Base-by-base conservation (phyloP, 1,284 basidiomycete genomes). In the Malassezia pachydermatis region DNA sequence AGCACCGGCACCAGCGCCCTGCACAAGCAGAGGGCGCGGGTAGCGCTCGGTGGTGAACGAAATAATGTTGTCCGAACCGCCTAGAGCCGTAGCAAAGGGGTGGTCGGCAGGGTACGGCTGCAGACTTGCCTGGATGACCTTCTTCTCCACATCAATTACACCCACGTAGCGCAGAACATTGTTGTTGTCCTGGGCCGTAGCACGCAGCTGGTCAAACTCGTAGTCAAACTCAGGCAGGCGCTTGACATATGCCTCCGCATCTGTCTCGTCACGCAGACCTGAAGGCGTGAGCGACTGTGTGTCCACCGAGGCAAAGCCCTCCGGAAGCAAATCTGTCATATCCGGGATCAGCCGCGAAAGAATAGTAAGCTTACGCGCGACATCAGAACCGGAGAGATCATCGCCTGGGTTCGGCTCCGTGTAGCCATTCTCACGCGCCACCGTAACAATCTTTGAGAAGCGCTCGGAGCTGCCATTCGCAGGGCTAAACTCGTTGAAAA, bases 361-460 rank as follows among this genome's bases (percentile, higher is more conserved):
- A 72, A 98, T 98, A 41, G 88, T 87, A 43, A 99, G 81, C 73
- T 99, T 99, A 42, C 92, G 83, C 1, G 90, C 90, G 24, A 99
- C 94, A 73, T 98, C 92, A 32, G 85, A 86, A 4, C 94, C 94
- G 49, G 87, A 89, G 23, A 98, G 80, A 71, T 98, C 94, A 66
- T 96, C 92, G 41, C 83, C 86, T 0, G 92, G 92, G 73, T 98
- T 87, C 3, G 94, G 94, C 76, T 98, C 92, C 86, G 92, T 98
- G 75, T 92, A 98, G 0, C 92, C 94, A 62, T 86, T 86, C 63
- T 87, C 84, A 49, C 88, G 84, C 13, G 94, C 94, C 33, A 83
- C 74, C 59, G 80, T 80, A 58, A 98, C 90, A 41, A 98, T 83
- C 16, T 86, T 83, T 2, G 87, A 90, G 75, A 98, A 96, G 62